Evolutionary conservation across 2,329 filamentous ascomycete genomes (phyloP), one percentile per base, ranked within the genome.

Genomic region (Hyphodiscus sp.): DNA sequence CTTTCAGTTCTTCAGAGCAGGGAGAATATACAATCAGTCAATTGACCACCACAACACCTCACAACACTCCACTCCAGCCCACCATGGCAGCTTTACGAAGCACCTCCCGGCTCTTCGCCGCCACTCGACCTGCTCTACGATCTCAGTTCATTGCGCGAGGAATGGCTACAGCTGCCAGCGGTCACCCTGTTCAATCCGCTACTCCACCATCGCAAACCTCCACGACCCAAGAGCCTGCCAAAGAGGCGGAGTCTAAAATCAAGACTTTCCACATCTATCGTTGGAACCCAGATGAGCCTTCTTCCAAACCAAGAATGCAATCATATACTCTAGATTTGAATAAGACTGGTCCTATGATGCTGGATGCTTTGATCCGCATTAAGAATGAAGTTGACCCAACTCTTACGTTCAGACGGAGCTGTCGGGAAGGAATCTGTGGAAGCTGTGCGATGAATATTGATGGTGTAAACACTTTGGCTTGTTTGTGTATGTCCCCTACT

Each of bases 381-480:
- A 99, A 99, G 87, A 99, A 99, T 74, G 94, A 99, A 81, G 75
- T 95, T 60, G 94, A 99, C 73, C 91, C 94, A 49, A 97, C 94
- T 45, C 75, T 99, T 68, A 97, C 94, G 51, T 99, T 99, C 81
- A 83, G 94, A 70, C 77, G 94, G 73, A 95, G 89, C 73, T 99
- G 94, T 77, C 82, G 94, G 75, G 94, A 99, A 81, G 94, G 94
- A 65, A 99, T 99, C 68, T 99, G 94, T 71, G 94, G 94, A 63
- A 95, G 89, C 74, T 99, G 94, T 72, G 94, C 94, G 63, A 99
- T 99, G 94, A 99, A 99, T 80, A 97, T 99, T 72, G 95, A 97
- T 73, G 94, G 94, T 72, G 88, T 95, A 68, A 99, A 99, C 79
- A 99, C 94, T 54, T 76, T 99, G 67, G 94, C 94, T 64, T 99